Evolutionary conservation across 805 yeast species (phyloP), one percentile per base, ranked within the genome.

Genomic region (Zygotorulaspora florentina): DNA sequence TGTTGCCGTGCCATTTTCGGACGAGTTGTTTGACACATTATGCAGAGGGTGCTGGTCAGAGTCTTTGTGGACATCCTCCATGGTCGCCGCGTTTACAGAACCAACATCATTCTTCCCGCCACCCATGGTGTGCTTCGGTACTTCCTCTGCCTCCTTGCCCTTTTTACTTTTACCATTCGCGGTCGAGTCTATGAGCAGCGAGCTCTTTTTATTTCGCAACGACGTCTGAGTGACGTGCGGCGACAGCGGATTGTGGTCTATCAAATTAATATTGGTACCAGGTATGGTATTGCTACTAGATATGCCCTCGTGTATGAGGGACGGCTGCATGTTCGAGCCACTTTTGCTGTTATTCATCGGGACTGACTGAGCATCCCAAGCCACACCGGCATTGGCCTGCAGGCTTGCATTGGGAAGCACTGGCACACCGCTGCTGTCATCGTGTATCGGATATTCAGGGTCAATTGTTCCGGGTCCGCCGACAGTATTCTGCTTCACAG

Each of bases 131-230:
- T 33, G 36, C 27, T 30, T 40, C 31, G 40, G 40, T 30, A 35
- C 41, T 3, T 45, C 44, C 9, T 45, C 48, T 3, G 38, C 33
- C n/a, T 40, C 40, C 12, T 37, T 37, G 13, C 20, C 17, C 27
- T 16, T 27, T 8, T 28, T 27, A 16, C 31, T 36, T 17, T 45
- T 41, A 4, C 36, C 20, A 17, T 29, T 26, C n/a, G 18, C 17
- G 8, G 48, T 29, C 28, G 48, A 45, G 13, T 45, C 48, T 31
- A 48, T 48, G 30, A 69, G 59, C 23, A 69, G 35, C 0, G 70
- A 56, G 43, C 70, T 66, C 46, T 67, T 68, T 45, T 67, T 69
- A 45, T 64, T 68, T 44, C 67, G 60, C 31, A 68, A 37, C 1
- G 69, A 57, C 1, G 64, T 50, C 18, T 59, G 47, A 18, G 50